Conservation (phyloP, 2,329 filamentous ascomycete species). For the Dactylellina cionopaga region DNA sequence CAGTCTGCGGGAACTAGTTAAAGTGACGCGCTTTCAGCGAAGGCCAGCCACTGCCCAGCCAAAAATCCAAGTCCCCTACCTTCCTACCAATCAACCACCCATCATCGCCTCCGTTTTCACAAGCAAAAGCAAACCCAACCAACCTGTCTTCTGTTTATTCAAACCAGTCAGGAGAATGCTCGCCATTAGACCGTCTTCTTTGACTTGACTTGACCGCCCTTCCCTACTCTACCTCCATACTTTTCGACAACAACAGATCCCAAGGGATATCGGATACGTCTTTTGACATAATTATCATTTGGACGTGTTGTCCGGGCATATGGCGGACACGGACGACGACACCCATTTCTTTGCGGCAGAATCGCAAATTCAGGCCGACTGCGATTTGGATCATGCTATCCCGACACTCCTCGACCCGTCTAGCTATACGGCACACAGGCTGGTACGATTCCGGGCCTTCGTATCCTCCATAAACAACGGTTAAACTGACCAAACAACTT, state of each 20-base stretch:
- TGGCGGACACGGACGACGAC: conserved; percentile 50
- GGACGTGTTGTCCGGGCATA: neutral
- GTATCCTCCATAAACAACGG: neutral
- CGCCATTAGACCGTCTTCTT: conserved; percentile 51
- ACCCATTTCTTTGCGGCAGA: conserved; percentile 48
- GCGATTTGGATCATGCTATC: conserved; percentile 22
- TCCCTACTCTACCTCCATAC: neutral
- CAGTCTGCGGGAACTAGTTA: conserved; percentile 8
- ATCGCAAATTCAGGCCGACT: conserved; percentile 35
- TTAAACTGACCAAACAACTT: conserved; percentile 12
- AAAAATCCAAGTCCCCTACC: conserved; percentile 17
- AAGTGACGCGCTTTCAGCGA: conserved; percentile 29
- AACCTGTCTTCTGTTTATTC: conserved; percentile 5
- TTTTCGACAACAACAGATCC: neutral
- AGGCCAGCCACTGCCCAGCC: conserved; percentile 25
- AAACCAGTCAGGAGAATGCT: conserved; percentile 44
- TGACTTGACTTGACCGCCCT: conserved; percentile 10
- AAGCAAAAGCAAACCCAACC: conserved; percentile 15
- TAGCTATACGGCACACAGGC: conserved; percentile 56
- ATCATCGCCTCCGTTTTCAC: conserved; percentile 37
- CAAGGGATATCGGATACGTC: neutral
- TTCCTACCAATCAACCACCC: conserved; percentile 12
- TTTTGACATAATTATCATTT: neutral
- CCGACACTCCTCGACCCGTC: conserved; percentile 53
- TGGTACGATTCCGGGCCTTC: conserved; percentile 38